Evolutionary conservation across 2,329 filamentous ascomycete genomes (phyloP), one percentile per base, ranked within the genome.

Genomic region (Leptographium radiaticola): DNA sequence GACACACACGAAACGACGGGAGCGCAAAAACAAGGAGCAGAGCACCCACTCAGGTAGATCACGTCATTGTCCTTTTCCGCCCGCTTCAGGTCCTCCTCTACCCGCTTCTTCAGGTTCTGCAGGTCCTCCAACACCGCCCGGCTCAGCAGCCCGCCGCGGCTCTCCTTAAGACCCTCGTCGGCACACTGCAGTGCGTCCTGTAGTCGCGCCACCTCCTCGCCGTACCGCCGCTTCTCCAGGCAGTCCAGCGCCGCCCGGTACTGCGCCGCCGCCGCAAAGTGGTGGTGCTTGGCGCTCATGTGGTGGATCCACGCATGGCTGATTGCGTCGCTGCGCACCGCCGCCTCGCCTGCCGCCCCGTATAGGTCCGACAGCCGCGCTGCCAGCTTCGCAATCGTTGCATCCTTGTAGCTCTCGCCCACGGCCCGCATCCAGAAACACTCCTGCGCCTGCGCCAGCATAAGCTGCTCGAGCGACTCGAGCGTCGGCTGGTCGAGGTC

Each of bases 381-480:
- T 6, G 93, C 90, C 18, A 98, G 75, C 66, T 94, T 93, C 2
- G 93, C 87, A 57, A 98, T 95, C 0, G 86, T 88, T 1, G 83
- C 86, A 65, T 98, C 93, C 67, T 95, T 96, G 70, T 95, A 82
- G 30, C 84, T 83, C 65, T 96, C 91, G 72, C 94, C 90, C 55
- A 95, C 90, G 1, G 93, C 91, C 66, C 95, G 97, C 61, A 93
- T 86, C 93, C 93, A 98, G 68, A 93, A 97, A 66, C 90, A 97
- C 70, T 98, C 93, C 65, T 98, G 93, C 33, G 86, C 90, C 66
- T 98, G 89, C 1, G 90, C 91, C 11, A 98, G 76, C 66, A 95
- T 81, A 34, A 98, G 75, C 66, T 91, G 81, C 61, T 87, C 80
- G 47, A 97, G 71, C 52, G 87, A 88, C 62, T 91, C 86, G 49